Evolutionary conservation across 257 asterid genomes (phyloP), one percentile per base, ranked within the genome.

Genomic region (Fraxinus americana): DNA sequence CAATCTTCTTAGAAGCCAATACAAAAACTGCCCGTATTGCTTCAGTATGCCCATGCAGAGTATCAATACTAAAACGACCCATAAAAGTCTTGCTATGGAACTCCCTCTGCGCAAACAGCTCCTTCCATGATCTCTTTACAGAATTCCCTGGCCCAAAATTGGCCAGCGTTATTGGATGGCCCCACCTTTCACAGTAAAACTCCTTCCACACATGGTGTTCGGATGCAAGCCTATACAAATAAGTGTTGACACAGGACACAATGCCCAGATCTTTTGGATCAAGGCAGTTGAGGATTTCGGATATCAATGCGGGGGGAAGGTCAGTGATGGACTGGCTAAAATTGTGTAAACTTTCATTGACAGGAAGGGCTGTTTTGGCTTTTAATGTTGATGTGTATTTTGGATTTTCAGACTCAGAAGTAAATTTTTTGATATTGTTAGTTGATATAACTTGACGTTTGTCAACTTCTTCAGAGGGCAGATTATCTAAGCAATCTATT

Each of bases 161-260:
- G 70, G 74, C 82, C 0, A 86, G 74, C 50, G 85, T 61, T 34
- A 83, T n/a, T 7, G 94, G 97, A 52, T 85, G 88, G 75, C 98
- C 99, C 97, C 97, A 95, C 88, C 99, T 90, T 80, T 95, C 99
- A 69, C 85, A 81, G 75, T 93, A 93, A 70, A 91, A 95, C 79
- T 90, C 93, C 90, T 92, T 93, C 99, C 99, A 95, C 72, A 82
- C 90, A 27, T 86, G 85, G 83, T 86, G 97, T 82, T 93, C 99
- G 0, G 96, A 88, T 39, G 97, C 97, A 77, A 91, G 83, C 82
- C 83, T 83, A 78, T 90, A 93, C 76, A 95, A 76, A 72, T 76
- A 82, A 7, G 93, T 83, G 81, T 85, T 87, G 73, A 93, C 98
- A 84, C 99, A 95, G n/a, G 98, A 90, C 11, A 91, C 92, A 38